Evolutionary conservation across 1,284 basidiomycete species (phyloP), one percentile per base, ranked within the genome.

Genomic region (Sanghuangporus weigelae): DNA sequence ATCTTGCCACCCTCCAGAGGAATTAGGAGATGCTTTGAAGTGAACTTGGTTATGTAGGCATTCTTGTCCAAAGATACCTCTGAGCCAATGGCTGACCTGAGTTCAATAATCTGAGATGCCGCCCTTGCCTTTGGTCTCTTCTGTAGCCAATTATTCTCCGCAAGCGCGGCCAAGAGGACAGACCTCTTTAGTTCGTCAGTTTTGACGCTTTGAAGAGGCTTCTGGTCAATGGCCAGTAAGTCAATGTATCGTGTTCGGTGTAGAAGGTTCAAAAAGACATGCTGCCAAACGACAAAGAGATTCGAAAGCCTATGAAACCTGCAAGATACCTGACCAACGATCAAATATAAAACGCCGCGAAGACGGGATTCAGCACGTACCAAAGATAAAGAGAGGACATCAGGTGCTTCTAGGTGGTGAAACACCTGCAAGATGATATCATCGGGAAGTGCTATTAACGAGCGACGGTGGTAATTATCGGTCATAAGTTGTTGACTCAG

Each of bases 181-280:
- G 62, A 63, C 38, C 31, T 31, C 36, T 31, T 48, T 16, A 62
- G 55, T 23, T 57, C 53, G 7, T 16, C 23, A 4, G 39, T 44
- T n/a, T 6, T 40, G 11, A 46, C 54, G 38, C 39, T 40, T 26
- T 48, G 21, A 11, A 62, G 14, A 16, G 55, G 55, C 26, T 57
- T 62, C n/a, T 57, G 53, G 48, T 62, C 61, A 39, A 62, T 26
- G 7, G 61, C 53, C 42, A 49, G 42, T 21, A 62, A 40, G 23
- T 62, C 61, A 12, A 62, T 57, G 51, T 57, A 62, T 12, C 61
- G 61, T n/a, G 61, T 42, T 23, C 61, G 61, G 31, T 50, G 26
- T 26, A 62, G 42, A 12, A 62, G 44, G 35, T 35, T 31, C 23
- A 62, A 23, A 19, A 57, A 49, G 36, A 62, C 46, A 46, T 62